phyloP scores from a whole-genome alignment of 1,139 yeast genomes.

The Cylindricascospora bacillispora region DNA sequence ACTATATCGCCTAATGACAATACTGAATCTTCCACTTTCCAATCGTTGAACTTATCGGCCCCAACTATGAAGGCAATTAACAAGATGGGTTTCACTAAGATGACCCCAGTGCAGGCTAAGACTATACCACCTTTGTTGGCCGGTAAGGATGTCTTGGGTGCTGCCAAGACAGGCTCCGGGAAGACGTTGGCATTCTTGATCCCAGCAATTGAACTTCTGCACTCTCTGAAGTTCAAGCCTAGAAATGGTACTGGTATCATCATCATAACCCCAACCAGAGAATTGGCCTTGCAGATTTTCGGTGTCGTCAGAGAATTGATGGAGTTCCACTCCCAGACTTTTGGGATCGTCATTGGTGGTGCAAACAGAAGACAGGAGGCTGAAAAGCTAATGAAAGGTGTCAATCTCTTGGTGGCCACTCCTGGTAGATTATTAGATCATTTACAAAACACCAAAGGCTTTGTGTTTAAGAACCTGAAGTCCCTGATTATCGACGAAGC shows the following conservation, averaged over 20 bases:
- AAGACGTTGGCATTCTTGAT: slow-evolving; percentile 89
- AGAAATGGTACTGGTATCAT: slow-evolving; percentile 87
- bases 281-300: slow-evolving; percentile 88
- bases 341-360: slow-evolving; percentile 96
- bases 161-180: slow-evolving; percentile 98
- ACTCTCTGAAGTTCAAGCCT: slow-evolving; percentile 81
- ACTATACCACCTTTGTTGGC: slow-evolving; percentile 92
- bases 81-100: slow-evolving; percentile 76
- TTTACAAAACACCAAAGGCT: slow-evolving; percentile 88
- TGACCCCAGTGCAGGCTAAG: slow-evolving; percentile 90
- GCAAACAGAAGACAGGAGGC: slow-evolving; percentile 97
- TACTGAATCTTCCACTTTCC: too few relatives aligned
- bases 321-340: slow-evolving; percentile 80
- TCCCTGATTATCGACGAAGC: slow-evolving; percentile 95
- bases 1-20: too few relatives aligned
- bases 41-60: slow-evolving; percentile 58
- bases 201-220: slow-evolving; percentile 87
- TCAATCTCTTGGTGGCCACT: slow-evolving; percentile 84
- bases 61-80: slow-evolving; percentile 70
- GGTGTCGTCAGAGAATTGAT: slow-evolving; percentile 92
- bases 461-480: slow-evolving; percentile 85
- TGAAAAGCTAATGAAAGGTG: slow-evolving; percentile 86
- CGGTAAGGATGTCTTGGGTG: slow-evolving; percentile 91
- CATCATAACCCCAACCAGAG: slow-evolving; percentile 81
- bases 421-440: slow-evolving; percentile 97